Evolutionary conservation across 192 early-diverging fungal species (phyloP).

Genomic region (Phycomyces blakesleeanus): DNA sequence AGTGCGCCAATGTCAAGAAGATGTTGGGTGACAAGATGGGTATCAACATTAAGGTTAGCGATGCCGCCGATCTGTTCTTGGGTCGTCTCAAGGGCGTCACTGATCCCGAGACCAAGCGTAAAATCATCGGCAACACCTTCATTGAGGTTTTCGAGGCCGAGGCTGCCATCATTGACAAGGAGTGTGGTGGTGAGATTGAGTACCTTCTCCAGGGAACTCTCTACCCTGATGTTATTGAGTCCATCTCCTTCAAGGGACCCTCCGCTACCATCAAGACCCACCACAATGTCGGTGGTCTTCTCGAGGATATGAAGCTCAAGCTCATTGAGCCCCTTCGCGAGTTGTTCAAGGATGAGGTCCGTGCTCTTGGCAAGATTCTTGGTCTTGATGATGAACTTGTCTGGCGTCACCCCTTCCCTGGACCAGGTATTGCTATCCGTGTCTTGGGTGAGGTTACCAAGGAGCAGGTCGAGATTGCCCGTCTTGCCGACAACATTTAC

Average conservation of each 20-base stretch:
- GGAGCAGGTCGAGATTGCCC: conserved; percentile 91
- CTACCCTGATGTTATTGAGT: conserved; percentile 99
- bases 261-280: conserved; percentile 98
- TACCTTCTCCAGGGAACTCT: conserved; percentile 96
- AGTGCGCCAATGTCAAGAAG: conserved; percentile 83
- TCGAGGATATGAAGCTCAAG: conserved; percentile 96
- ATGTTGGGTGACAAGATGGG: conserved; percentile 85
- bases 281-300: conserved; percentile 97
- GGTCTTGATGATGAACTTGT: conserved; percentile 90
- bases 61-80: conserved; percentile 83
- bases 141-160: conserved; percentile 97
- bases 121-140: conserved; percentile 99
- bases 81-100: conserved; percentile 84
- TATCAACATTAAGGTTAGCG: conserved; percentile 93
- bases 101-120: conserved; percentile 96
- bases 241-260: conserved; percentile 98
- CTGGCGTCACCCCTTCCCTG: conserved; percentile 99
- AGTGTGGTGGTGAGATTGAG: conserved; percentile 80
- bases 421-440: conserved; percentile 98
- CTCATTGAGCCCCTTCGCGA: conserved; percentile 97
- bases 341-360: conserved; percentile 99
- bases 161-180: conserved; percentile 84
- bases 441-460: conserved; percentile 94
- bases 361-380: conserved; percentile 88
- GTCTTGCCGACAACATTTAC: conserved; percentile 94